Conservation (phyloP, 305 asterid genomes). For the Solanum hybrid region DNA sequence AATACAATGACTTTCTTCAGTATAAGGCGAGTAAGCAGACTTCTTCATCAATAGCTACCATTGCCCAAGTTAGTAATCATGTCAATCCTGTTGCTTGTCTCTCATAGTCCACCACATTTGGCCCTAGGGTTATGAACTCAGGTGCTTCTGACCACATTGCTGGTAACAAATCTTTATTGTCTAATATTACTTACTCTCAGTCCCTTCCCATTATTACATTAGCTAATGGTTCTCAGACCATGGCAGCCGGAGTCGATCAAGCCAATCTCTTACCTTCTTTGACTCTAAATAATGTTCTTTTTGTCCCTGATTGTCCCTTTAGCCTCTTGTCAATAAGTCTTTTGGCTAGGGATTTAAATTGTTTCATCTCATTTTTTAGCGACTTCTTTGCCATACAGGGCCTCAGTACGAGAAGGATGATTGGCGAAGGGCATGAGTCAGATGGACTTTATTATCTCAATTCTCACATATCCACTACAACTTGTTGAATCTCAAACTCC, state of each 20-base stretch:
- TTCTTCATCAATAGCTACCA: background rate
- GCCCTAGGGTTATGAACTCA: background rate
- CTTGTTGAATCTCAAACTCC: background rate
- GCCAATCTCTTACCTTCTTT: background rate
- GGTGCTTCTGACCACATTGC: background rate
- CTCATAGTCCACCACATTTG: background rate
- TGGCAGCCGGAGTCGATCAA: background rate
- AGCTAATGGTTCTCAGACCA: background rate
- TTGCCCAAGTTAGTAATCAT: background rate
- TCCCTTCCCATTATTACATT: background rate
- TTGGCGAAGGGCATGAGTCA: background rate
- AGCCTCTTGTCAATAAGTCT: background rate
- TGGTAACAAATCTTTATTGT: background rate
- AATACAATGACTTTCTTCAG: background rate
- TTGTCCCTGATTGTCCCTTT: background rate
- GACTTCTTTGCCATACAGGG: background rate
- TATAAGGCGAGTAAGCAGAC: background rate
- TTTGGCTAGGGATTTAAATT: background rate
- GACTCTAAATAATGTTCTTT: background rate
- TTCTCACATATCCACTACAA: background rate
- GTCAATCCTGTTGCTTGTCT: background rate
- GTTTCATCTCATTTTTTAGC: background rate
- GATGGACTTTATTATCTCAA: background rate
- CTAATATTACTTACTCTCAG: background rate
- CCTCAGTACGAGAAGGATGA: background rate